Percentiles rank a stretch among this genome's conserved stretches.
Evolutionary conservation across 1,284 basidiomycete genomes (phyloP).

Genomic region (Ustilago lituana): DNA sequence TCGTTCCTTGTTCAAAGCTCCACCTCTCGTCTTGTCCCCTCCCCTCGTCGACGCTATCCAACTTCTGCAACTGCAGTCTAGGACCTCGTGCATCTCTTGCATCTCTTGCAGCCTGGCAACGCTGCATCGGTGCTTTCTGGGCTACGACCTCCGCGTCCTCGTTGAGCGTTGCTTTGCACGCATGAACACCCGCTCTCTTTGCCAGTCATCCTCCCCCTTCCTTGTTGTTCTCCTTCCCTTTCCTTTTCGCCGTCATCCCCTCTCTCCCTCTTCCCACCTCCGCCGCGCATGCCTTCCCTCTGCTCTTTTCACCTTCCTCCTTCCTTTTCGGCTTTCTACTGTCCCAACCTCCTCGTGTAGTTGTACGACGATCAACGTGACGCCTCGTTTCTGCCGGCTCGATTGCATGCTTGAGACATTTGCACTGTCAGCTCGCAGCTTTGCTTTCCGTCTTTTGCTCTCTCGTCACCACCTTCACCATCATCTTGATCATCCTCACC

Average conservation of each 20-base stretch:
- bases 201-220: conserved; percentile 1
- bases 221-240: conserved; percentile 34
- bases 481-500: background rate
- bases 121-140: background rate
- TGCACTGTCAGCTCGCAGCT: conserved; percentile 25
- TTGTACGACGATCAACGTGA: conserved; percentile 8
- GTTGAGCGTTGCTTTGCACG: background rate
- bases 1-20: background rate
- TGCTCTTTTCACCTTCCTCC: conserved; percentile 10
- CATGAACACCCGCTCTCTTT: conserved; percentile 4
- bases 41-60: background rate
- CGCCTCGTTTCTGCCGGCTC: conserved; percentile 13
- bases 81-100: background rate
- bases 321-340: conserved; percentile 12
- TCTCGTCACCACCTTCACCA: conserved; percentile 7
- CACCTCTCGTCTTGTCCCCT: background rate
- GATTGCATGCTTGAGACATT: conserved; percentile 11
- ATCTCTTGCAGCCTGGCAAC: conserved; percentile 13
- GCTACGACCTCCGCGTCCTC: background rate
- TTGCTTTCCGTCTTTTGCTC: conserved; percentile 2
- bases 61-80: background rate
- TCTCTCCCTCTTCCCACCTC: conserved; percentile 3
- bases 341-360: background rate
- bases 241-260: conserved; percentile 1
- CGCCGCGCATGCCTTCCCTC: too few species aligned